phyloP scores from a whole-genome alignment of 2,329 filamentous ascomycete species.

The Aureobasidium subglaciale region DNA sequence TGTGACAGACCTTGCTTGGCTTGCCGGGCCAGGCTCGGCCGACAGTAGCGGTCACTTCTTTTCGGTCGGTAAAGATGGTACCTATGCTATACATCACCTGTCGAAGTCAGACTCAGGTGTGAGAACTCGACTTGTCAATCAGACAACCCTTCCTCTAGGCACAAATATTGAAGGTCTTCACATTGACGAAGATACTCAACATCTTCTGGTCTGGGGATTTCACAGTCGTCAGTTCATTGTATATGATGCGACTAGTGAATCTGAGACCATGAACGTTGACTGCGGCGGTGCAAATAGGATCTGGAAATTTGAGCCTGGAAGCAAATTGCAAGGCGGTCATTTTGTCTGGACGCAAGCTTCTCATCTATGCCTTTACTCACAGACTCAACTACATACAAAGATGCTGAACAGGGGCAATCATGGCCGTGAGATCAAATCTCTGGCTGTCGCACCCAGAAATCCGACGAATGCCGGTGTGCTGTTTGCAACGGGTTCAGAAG shows the following conservation, averaged over 20 bases:
- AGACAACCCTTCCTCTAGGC: slow-evolving; percentile 62
- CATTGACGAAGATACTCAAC: slow-evolving; percentile 42
- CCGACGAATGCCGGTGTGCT: slow-evolving; percentile 26
- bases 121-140: slow-evolving; percentile 54
- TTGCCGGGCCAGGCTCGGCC: slow-evolving; percentile 5
- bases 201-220: slow-evolving; percentile 75
- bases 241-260: slow-evolving; percentile 67
- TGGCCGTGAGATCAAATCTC: slow-evolving; percentile 73
- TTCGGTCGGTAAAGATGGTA: slow-evolving; percentile 70
- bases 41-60: slow-evolving; percentile 48
- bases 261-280: slow-evolving; percentile 63
- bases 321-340: slow-evolving; percentile 34
- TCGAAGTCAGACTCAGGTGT: slow-evolving; percentile 22
- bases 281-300: slow-evolving; percentile 80
- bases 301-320: slow-evolving; percentile 52
- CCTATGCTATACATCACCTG: slow-evolving; percentile 56
- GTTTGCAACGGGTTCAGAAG: slow-evolving; percentile 63
- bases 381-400: slow-evolving; percentile 1
- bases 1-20: slow-evolving; percentile 56
- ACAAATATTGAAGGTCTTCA: slow-evolving; percentile 69
- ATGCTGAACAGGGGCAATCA: slow-evolving; percentile 56
- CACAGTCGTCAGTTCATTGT: slow-evolving; percentile 70
- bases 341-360: slow-evolving; percentile 71
- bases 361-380: slow-evolving; percentile 17
- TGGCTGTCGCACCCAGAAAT: slow-evolving; percentile 38